phyloP scores from a whole-genome alignment of 306 rosid species.

The Vicia sativa region DNA sequence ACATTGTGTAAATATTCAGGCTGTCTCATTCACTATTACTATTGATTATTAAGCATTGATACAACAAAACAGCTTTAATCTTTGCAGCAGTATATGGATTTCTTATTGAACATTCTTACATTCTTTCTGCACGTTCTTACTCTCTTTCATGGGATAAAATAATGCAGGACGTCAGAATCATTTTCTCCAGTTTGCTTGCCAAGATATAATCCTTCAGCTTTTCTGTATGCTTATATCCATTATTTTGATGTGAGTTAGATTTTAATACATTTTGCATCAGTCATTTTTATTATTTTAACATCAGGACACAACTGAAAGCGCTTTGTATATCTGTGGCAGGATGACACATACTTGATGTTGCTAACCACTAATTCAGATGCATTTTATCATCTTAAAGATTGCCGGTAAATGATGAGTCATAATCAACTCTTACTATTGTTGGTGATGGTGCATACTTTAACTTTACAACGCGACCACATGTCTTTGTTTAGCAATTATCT shows the following conservation, averaged over 20 bases:
- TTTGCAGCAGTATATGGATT: background rate
- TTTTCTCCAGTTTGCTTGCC: slow-evolving; percentile 98
- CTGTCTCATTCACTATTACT: slow-evolving; percentile 21
- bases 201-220: slow-evolving; percentile 97
- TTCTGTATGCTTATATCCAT: slow-evolving; percentile 89
- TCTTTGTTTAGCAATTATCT: slow-evolving; percentile 12
- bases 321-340: slow-evolving; percentile 56
- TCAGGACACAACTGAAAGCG: slow-evolving; percentile 26
- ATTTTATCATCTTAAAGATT: slow-evolving; percentile 94
- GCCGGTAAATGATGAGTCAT: slow-evolving; percentile 66
- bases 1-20: slow-evolving; percentile 1
- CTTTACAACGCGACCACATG: slow-evolving; percentile 27
- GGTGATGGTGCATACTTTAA: slow-evolving; percentile 32
- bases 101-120: slow-evolving; percentile 24
- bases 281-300: background rate
- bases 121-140: slow-evolving; percentile 32
- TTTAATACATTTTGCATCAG: slow-evolving; percentile 1
- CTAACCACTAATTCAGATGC: slow-evolving; percentile 94
- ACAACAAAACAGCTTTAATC: slow-evolving; percentile 14
- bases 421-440: slow-evolving; percentile 27
- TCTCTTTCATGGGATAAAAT: slow-evolving; percentile 33
- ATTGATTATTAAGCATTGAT: slow-evolving; percentile 5
- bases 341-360: slow-evolving; percentile 86
- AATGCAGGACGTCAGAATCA: slow-evolving; percentile 93
- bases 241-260: slow-evolving; percentile 84